Conservation (phyloP, 2,329 filamentous ascomycete genomes). For the Paraconiothyrium brasiliense region DNA sequence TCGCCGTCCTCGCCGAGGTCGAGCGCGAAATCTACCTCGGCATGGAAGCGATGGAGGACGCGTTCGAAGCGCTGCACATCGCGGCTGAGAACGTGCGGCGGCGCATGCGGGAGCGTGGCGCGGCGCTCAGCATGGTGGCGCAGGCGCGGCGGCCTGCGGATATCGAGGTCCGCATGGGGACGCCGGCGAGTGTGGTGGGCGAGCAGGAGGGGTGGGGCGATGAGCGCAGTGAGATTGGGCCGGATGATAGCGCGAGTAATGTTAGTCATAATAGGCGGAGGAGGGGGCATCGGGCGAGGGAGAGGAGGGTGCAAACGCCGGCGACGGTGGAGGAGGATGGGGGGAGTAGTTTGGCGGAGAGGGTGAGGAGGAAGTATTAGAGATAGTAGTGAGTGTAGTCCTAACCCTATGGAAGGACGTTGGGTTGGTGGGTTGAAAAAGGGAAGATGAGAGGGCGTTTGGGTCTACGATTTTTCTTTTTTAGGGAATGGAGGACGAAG, state of each 20-base stretch:
- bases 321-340: constrained; percentile 67
- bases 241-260: constrained; percentile 83
- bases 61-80: constrained; percentile 89
- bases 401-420: neutral
- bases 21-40: constrained; percentile 92
- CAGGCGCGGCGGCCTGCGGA: constrained; percentile 62
- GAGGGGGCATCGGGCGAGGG: constrained; percentile 65
- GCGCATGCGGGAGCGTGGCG: constrained; percentile 81
- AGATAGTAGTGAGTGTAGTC: neutral
- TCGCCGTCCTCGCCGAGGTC: constrained; percentile 87
- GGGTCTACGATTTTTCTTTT: neutral
- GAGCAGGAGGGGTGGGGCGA: constrained; percentile 54
- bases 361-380: constrained; percentile 39
- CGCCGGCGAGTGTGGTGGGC: constrained; percentile 55
- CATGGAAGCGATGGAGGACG: constrained; percentile 94
- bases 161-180: constrained; percentile 56
- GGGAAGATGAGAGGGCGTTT: neutral
- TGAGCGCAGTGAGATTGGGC: constrained; percentile 65
- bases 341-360: constrained; percentile 38
- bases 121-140: constrained; percentile 75
- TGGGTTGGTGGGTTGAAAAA: neutral
- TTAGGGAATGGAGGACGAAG: too few relatives aligned
- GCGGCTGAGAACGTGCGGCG: constrained; percentile 83
- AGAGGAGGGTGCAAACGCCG: constrained; percentile 75
- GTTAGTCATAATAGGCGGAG: constrained; percentile 76